These are phyloP conservation scores for Alternaria arbusti DNA, from an alignment of 2,329 filamentous ascomycete species.

Conservation along the genomic window DNA sequence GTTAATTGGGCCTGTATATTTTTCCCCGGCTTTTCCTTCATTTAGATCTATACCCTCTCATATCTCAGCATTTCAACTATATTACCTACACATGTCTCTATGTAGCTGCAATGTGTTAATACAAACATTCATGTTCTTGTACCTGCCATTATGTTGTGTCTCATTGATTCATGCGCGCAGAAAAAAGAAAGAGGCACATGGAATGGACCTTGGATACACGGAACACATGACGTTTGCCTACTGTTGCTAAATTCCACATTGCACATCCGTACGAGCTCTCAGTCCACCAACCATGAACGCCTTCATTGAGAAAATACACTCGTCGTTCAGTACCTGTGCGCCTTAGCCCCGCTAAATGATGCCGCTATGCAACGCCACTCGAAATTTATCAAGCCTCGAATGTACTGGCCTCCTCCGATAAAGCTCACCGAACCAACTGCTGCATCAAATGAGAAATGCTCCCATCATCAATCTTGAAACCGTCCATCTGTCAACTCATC, in stretches of 20 bases:
- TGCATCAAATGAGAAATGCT: not conserved
- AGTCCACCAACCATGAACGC: not conserved
- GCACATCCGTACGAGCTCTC: not conserved
- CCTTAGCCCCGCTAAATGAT: not conserved
- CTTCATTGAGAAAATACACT: not conserved
- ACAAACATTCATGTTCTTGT: not conserved
- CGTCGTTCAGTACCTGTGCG: not conserved
- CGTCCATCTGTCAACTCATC: constrained; percentile 10
- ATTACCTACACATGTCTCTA: not conserved
- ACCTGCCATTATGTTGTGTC: not conserved
- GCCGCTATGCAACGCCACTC: not conserved
- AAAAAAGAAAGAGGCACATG: not conserved
- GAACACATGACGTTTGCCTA: not conserved
- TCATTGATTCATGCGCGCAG: not conserved
- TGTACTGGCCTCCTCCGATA: not conserved
- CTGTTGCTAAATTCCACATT: not conserved
- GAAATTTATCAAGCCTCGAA: not conserved
- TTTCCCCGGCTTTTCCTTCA: not conserved
- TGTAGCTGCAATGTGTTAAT: not conserved
- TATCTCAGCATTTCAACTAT: not conserved
- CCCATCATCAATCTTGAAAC: not conserved
- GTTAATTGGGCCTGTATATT: not conserved
- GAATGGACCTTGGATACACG: not conserved
- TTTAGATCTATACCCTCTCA: not conserved
- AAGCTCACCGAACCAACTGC: not conserved